Conservation (phyloP, 2,329 filamentous ascomycete genomes). For the Penicillium freii region DNA sequence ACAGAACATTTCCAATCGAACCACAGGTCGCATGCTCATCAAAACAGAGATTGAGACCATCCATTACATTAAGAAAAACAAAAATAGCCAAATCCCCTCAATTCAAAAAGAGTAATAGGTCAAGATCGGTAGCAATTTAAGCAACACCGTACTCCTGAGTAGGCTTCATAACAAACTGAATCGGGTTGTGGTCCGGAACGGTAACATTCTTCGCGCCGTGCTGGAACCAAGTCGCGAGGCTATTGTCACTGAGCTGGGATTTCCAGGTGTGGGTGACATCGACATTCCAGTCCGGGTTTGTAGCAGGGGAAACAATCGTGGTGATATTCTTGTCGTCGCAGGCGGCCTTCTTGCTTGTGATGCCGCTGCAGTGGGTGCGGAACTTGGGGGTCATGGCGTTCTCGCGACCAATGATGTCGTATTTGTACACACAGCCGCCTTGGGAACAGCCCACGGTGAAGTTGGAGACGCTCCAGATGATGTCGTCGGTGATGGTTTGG, state of each 20-base stretch:
- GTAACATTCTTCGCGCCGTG: constrained; percentile 8
- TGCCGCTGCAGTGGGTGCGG: constrained; percentile 35
- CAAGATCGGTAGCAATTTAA: neutral
- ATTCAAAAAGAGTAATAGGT: neutral
- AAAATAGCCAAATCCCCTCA: neutral
- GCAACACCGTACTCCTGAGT: constrained; percentile 11
- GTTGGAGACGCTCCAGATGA: constrained; percentile 34
- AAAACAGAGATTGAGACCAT: neutral
- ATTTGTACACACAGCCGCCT: constrained; percentile 34
- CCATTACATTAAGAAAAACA: constrained; percentile 1
- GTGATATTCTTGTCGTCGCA: constrained; percentile 30
- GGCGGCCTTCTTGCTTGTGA: constrained; percentile 21
- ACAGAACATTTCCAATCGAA: neutral
- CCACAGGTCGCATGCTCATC: neutral
- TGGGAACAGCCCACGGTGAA: constrained; percentile 35
- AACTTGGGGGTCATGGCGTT: constrained; percentile 35
- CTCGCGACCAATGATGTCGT: constrained; percentile 30
- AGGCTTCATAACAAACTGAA: constrained; percentile 6
- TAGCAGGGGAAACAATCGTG: constrained; percentile 19
- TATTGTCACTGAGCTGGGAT: constrained; percentile 7
- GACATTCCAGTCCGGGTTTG: constrained; percentile 28
- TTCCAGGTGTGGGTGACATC: constrained; percentile 30
- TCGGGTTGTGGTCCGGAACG: neutral
- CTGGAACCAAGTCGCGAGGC: constrained; percentile 11
- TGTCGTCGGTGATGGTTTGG: constrained; percentile 10